These are phyloP conservation scores for Venturia asperata DNA, from an alignment of 2,329 filamentous ascomycete species.

Conservation along the genomic window DNA sequence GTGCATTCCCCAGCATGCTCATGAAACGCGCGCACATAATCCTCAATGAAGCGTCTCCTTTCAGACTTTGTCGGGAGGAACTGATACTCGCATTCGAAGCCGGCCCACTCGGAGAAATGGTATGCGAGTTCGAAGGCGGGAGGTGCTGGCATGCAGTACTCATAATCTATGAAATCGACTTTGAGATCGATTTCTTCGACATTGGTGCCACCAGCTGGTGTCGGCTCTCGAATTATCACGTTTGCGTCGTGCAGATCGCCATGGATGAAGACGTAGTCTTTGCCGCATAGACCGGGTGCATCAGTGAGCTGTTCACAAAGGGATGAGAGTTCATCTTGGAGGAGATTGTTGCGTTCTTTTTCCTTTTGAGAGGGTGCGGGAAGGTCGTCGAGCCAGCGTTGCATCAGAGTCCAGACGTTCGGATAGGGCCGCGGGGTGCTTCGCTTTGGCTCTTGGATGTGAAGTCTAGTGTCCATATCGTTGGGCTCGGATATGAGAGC, in stretches of 20 bases:
- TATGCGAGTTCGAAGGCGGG: conserved; percentile 95
- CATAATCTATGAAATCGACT: conserved; percentile 93
- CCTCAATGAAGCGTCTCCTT: conserved; percentile 69
- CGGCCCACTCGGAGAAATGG: conserved; percentile 97
- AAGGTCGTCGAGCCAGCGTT: conserved; percentile 87
- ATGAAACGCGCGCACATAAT: conserved; percentile 70
- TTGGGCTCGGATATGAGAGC: conserved; percentile 29
- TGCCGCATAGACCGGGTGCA: conserved; percentile 65
- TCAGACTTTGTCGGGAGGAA: conserved; percentile 71
- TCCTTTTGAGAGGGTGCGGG: conserved; percentile 65
- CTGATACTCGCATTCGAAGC: conserved; percentile 87
- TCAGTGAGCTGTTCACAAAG: conserved; percentile 66
- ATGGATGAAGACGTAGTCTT: conserved; percentile 84
- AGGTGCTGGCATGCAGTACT: conserved; percentile 89
- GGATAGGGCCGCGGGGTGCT: conserved; percentile 57
- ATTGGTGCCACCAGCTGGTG: not conserved
- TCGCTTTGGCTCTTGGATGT: conserved; percentile 22
- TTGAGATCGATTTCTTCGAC: conserved; percentile 21
- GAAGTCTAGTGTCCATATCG: conserved; percentile 15
- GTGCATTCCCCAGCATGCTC: conserved; percentile 32
- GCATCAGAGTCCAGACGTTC: conserved; percentile 92
- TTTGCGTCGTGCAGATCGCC: conserved; percentile 93
- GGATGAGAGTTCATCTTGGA: conserved; percentile 68
- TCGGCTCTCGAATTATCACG: conserved; percentile 67
- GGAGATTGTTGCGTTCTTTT: conserved; percentile 54